Evolutionary conservation across 2,329 filamentous ascomycete species (phyloP).

Genomic region (Cladosporium sp.): DNA sequence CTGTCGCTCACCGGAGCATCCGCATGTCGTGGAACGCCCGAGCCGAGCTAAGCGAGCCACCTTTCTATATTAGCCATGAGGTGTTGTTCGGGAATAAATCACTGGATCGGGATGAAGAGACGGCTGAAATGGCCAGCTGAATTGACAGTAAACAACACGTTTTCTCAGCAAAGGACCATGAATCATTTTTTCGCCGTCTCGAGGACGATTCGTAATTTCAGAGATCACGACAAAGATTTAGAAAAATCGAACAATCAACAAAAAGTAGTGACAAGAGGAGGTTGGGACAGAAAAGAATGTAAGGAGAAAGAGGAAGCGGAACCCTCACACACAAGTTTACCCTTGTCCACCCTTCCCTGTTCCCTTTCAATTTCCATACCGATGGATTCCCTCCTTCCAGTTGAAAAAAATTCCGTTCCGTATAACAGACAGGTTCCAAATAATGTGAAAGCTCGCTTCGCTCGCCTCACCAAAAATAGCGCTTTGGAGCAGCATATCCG

Average conservation of each 20-base stretch:
- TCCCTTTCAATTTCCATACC: neutral
- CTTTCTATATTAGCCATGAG: no score
- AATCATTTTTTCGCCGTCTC: no score
- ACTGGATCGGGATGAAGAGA: no score
- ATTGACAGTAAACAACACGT: no score
- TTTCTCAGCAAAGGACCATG: no score
- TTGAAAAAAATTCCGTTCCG: neutral
- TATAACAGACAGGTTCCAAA: neutral
- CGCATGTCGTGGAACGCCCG: no score
- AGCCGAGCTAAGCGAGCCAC: no score
- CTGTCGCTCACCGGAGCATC: no score
- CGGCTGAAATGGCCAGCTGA: no score
- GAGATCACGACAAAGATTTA: neutral
- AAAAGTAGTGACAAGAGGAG: no score
- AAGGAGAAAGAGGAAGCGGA: neutral
- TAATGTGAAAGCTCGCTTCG: conserved; percentile 17
- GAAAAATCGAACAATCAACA: neutral
- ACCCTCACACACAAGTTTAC: neutral
- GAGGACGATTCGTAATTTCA: no score
- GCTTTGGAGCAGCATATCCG: conserved; percentile 1
- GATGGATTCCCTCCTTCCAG: neutral
- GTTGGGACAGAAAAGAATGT: neutral
- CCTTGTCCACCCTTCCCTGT: neutral
- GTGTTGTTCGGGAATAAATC: no score
- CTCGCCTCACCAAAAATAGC: conserved; percentile 20